phyloP scores from a whole-genome alignment of 306 rosid species.

The Cucumis cinereus region DNA sequence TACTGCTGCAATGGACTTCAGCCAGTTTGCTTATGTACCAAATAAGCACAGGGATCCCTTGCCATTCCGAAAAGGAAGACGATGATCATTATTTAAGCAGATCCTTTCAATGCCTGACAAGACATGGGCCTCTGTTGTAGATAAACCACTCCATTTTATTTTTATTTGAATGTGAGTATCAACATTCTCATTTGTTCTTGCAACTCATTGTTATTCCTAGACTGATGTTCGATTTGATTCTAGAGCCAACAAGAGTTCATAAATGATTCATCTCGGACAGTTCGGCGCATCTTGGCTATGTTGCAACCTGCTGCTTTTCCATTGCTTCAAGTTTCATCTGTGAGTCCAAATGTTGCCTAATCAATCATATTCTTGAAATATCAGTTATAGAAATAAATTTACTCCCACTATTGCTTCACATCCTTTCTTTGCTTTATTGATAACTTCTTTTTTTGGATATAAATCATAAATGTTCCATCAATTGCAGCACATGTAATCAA shows the following conservation, averaged over 20 bases:
- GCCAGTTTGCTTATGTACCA: constrained; percentile 8
- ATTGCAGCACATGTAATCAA: background rate
- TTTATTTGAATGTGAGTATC: constrained; percentile 1
- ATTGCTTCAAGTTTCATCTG: constrained; percentile 1
- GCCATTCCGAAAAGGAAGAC: background rate
- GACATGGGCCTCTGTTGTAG: background rate
- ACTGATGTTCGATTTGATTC: background rate
- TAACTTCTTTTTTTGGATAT: background rate
- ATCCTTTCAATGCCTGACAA: background rate
- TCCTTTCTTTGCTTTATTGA: background rate
- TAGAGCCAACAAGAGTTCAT: background rate
- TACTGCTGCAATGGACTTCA: background rate
- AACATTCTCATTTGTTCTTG: background rate
- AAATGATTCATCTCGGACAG: background rate
- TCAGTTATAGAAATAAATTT: background rate
- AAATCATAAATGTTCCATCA: background rate
- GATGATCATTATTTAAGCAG: constrained; percentile 3
- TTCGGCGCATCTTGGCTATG: background rate
- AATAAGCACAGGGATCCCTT: background rate
- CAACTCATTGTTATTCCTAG: background rate
- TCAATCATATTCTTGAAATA: background rate
- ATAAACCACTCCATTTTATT: background rate
- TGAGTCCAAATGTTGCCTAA: background rate
- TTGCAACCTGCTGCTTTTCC: background rate
- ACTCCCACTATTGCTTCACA: background rate